Conservation (phyloP, 768 basidiomycete genomes). For the Termitomyces heimii region DNA sequence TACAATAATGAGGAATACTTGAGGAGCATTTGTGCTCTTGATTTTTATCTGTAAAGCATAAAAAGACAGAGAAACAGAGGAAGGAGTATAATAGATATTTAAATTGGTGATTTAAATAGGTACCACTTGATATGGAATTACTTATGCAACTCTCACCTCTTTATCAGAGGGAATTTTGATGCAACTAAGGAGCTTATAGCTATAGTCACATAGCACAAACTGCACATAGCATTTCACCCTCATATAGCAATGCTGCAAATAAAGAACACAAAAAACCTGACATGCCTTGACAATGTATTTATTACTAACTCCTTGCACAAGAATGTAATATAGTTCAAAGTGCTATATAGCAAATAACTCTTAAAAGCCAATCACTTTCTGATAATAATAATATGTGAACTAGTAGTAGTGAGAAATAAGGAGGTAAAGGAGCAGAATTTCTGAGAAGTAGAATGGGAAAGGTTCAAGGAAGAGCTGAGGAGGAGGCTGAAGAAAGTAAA, state of each 20-base stretch:
- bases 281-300: neutral
- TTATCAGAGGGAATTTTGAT: slow-evolving; percentile 21
- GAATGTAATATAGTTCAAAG: neutral
- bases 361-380: neutral
- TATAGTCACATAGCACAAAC: slow-evolving; percentile 1
- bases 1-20: neutral
- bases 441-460: neutral
- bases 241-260: neutral
- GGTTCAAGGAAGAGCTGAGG: neutral
- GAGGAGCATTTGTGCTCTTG: neutral
- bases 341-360: neutral
- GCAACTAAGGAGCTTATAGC: neutral
- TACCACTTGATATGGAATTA: neutral
- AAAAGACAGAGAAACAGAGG: neutral
- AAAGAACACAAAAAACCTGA: neutral
- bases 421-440: neutral
- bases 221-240: neutral
- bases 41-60: neutral
- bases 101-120: neutral
- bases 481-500: neutral
- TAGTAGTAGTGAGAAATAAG: neutral
- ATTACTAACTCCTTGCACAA: neutral
- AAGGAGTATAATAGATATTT: no score
- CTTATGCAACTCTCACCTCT: slow-evolving; percentile 18
- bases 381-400: neutral